Conservation (phyloP, 2,329 filamentous ascomycete genomes). For the Aspergillus pseudoterreus region DNA sequence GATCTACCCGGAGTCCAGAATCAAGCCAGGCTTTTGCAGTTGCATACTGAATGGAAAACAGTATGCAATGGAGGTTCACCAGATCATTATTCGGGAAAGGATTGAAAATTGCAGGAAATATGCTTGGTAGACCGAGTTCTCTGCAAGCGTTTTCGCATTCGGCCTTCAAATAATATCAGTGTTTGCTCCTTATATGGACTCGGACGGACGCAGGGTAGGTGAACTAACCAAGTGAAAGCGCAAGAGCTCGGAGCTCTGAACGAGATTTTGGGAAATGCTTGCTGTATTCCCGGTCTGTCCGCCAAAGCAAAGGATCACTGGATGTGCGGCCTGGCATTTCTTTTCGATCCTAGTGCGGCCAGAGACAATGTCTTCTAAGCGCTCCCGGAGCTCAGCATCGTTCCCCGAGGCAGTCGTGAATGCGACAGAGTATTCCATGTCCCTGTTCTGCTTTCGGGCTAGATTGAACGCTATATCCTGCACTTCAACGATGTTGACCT, state of each 20-base stretch:
- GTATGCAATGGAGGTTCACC: slow-evolving; percentile 31
- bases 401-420: too few relatives aligned
- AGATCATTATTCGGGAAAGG: slow-evolving; percentile 20
- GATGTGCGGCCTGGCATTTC: not conserved
- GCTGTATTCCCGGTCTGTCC: slow-evolving; percentile 29
- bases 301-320: slow-evolving; percentile 36
- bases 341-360: not conserved
- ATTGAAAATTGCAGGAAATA: slow-evolving; percentile 27
- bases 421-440: too few relatives aligned
- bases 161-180: not conserved
- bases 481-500: too few relatives aligned
- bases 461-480: too few relatives aligned
- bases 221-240: slow-evolving; percentile 27
- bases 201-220: not conserved
- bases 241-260: slow-evolving; percentile 22
- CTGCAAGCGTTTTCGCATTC: not conserved
- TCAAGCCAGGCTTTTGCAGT: slow-evolving; percentile 37
- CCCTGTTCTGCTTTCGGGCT: too few relatives aligned
- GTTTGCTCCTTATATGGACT: not conserved
- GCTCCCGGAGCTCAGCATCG: not conserved
- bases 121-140: slow-evolving; percentile 23
- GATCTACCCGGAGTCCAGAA: slow-evolving; percentile 28
- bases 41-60: slow-evolving; percentile 39
- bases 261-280: slow-evolving; percentile 25
- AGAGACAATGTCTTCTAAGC: not conserved